Conservation (phyloP, 805 yeast species). For the Candida maesae region DNA sequence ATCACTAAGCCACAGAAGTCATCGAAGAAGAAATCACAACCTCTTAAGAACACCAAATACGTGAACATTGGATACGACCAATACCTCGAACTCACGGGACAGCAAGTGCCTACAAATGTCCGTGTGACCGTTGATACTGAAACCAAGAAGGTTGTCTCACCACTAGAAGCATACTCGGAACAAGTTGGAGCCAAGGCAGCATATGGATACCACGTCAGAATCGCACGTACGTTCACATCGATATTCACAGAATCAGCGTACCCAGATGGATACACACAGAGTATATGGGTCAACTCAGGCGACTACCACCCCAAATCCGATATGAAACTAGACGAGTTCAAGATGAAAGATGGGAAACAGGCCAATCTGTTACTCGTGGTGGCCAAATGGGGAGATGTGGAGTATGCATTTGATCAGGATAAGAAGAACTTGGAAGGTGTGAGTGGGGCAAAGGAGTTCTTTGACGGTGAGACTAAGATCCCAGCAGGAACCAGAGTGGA, state of each 20-base stretch:
- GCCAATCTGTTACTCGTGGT: conserved; percentile 48
- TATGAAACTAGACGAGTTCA: conserved; percentile 25
- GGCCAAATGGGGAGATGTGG: conserved; percentile 60
- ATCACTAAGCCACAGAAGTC: conserved; percentile 27
- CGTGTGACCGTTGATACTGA: conserved; percentile 76
- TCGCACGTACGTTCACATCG: conserved; percentile 55
- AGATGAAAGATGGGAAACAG: conserved; percentile 20
- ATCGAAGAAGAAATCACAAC: conserved; percentile 43
- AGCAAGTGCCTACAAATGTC: conserved; percentile 70
- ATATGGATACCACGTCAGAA: conserved; percentile 72
- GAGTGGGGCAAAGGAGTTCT: conserved; percentile 53
- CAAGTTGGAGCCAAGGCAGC: conserved; percentile 53
- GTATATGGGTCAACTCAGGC: conserved; percentile 64
- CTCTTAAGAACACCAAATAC: conserved; percentile 57
- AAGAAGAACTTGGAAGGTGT: conserved; percentile 48
- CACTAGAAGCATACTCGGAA: conserved; percentile 63
- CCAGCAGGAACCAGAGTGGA: conserved; percentile 61
- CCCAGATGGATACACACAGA: conserved; percentile 65
- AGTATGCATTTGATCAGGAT: conserved; percentile 49
- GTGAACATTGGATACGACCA: conserved; percentile 70
- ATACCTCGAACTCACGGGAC: conserved; percentile 52
- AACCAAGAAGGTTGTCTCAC: conserved; percentile 61
- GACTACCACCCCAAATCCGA: conserved; percentile 47
- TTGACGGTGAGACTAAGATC: conserved; percentile 57
- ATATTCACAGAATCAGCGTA: conserved; percentile 68